Conservation (phyloP, 2,329 filamentous ascomycete species). For the Hypoxylon rubiginosum region DNA sequence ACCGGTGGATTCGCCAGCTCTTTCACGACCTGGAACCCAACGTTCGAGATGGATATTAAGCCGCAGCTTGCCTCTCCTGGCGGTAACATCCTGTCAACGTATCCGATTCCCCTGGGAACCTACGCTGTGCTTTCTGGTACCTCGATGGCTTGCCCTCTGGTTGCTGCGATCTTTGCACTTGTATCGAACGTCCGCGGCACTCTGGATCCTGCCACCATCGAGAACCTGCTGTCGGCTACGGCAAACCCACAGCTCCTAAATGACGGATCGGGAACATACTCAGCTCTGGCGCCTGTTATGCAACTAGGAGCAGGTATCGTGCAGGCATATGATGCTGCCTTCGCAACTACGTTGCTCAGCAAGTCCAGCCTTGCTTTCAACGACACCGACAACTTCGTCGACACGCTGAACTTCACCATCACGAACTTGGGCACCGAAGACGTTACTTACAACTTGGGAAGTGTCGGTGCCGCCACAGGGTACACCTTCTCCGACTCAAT, state of each 20-base stretch:
- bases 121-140: constrained; percentile 69
- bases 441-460: constrained; percentile 66
- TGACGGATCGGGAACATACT: constrained; percentile 54
- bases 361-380: constrained; percentile 73
- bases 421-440: constrained; percentile 64
- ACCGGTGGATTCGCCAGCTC: constrained; percentile 66
- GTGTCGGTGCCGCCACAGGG: constrained; percentile 65
- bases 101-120: constrained; percentile 59
- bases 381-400: constrained; percentile 69
- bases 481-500: constrained; percentile 63
- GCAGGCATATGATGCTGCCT: constrained; percentile 71
- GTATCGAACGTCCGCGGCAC: constrained; percentile 66
- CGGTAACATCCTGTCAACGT: constrained; percentile 71
- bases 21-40: constrained; percentile 72
- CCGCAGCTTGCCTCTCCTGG: constrained; percentile 69
- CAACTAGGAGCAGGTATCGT: constrained; percentile 73
- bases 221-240: constrained; percentile 64
- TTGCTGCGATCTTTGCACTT: constrained; percentile 68
- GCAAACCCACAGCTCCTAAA: constrained; percentile 65
- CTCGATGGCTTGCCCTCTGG: constrained; percentile 71
- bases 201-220: constrained; percentile 63
- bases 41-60: constrained; percentile 69
- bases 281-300: constrained; percentile 65
- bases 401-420: constrained; percentile 66
- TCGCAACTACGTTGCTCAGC: constrained; percentile 65